Evolutionary conservation across 2,329 filamentous ascomycete genomes (phyloP).

Genomic region (Knufia fluminis): DNA sequence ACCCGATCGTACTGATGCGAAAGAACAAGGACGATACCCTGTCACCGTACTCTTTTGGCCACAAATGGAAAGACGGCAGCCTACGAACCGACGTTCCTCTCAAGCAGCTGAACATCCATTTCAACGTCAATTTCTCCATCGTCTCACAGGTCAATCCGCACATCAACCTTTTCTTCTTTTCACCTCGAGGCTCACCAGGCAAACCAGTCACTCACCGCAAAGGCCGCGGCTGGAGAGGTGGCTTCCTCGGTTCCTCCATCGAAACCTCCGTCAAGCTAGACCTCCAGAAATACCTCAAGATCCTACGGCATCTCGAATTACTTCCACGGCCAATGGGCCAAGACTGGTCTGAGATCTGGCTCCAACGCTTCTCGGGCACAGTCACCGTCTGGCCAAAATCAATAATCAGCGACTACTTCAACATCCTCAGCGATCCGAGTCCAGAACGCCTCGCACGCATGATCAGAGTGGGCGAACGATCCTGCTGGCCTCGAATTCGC

Average conservation of each 20-base stretch:
- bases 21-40: constrained; percentile 70
- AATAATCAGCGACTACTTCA: constrained; percentile 66
- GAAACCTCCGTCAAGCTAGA: constrained; percentile 96
- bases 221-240: constrained; percentile 89
- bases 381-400: constrained; percentile 94
- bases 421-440: constrained; percentile 78
- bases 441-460: constrained; percentile 68
- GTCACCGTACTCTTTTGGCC: constrained; percentile 86
- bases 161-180: constrained; percentile 98
- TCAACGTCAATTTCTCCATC: constrained; percentile 97
- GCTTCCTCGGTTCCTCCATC: constrained; percentile 81
- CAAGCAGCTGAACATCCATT: constrained; percentile 87
- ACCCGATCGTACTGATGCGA: constrained; percentile 87
- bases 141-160: constrained; percentile 85
- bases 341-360: constrained; percentile 94
- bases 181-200: constrained; percentile 80
- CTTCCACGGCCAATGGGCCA: constrained; percentile 83
- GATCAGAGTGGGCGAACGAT: constrained; percentile 83
- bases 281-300: constrained; percentile 94
- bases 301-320: constrained; percentile 83
- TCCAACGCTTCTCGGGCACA: constrained; percentile 88
- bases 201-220: constrained; percentile 88
- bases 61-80: constrained; percentile 98
- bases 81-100: constrained; percentile 91
- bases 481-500: constrained; percentile 80